These are phyloP conservation scores for Xylaria grammica DNA, from an alignment of 495 filamentous ascomycete species.

Conservation along the genomic window DNA sequence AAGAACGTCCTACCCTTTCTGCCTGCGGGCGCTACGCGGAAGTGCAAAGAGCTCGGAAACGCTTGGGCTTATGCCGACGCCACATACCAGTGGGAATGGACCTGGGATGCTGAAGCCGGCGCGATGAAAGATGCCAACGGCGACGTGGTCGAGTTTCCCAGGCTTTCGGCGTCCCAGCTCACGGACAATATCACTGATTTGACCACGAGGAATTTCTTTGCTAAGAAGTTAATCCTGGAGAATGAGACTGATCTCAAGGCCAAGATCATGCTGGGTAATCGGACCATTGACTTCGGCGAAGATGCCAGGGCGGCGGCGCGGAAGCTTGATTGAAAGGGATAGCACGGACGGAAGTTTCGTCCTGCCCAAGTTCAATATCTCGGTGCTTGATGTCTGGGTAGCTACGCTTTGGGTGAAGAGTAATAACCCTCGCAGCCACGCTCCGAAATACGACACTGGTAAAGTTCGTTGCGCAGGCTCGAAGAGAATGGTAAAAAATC, in stretches of 20 bases:
- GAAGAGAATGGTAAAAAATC: too few relatives aligned
- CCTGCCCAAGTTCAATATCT: background rate
- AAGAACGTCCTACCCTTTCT: conserved; percentile 35
- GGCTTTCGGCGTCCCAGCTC: conserved; percentile 7
- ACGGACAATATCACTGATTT: conserved; percentile 25
- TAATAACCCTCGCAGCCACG: too few relatives aligned
- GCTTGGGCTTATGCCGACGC: conserved; percentile 35
- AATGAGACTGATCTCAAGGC: conserved; percentile 32
- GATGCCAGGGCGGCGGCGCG: conserved; percentile 21
- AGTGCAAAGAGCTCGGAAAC: conserved; percentile 36
- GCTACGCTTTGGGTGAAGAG: too few relatives aligned
- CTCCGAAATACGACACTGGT: too few relatives aligned
- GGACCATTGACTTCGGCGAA: conserved; percentile 32
- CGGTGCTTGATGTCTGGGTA: too few relatives aligned
- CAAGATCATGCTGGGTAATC: conserved; percentile 24
- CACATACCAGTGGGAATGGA: conserved; percentile 33
- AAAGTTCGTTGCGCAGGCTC: too few relatives aligned
- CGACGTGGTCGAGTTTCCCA: conserved; percentile 46
- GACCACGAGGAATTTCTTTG: conserved; percentile 24
- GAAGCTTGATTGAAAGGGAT: conserved; percentile 11
- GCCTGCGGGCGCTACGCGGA: conserved; percentile 33
- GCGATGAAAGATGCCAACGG: conserved; percentile 47
- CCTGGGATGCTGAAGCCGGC: conserved; percentile 31
- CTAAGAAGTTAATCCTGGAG: conserved; percentile 31
- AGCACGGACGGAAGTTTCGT: background rate